These are phyloP conservation scores for Blastobotrys peoriensis DNA, from an alignment of 805 yeast genomes.

Conservation along the genomic window DNA sequence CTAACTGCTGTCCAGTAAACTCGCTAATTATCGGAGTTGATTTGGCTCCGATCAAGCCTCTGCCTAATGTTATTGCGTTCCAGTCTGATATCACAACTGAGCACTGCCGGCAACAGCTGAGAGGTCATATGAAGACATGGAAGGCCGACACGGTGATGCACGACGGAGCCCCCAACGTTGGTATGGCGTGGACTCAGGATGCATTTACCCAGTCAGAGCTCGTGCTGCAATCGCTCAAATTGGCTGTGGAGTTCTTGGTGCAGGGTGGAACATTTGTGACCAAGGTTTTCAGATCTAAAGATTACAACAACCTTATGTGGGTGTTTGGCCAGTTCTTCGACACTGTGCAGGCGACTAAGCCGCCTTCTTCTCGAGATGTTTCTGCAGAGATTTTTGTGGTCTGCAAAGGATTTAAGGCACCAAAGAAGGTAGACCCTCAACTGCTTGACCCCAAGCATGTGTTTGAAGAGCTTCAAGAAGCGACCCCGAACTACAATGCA, in stretches of 20 bases:
- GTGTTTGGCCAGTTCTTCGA: constrained; percentile 93
- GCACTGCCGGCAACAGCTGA: constrained; percentile 87
- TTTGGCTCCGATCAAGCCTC: constrained; percentile 93
- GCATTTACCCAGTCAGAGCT: constrained; percentile 97
- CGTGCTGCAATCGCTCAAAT: constrained; percentile 84
- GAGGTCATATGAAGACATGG: constrained; percentile 98
- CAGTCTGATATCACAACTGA: constrained; percentile 98
- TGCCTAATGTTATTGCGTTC: constrained; percentile 90
- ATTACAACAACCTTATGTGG: constrained; percentile 96
- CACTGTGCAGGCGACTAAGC: constrained; percentile 97
- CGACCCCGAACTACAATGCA: constrained; percentile 64
- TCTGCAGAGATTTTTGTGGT: constrained; percentile 99
- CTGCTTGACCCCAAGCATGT: constrained; percentile 87
- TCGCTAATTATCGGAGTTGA: constrained; percentile 98
- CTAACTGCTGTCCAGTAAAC: constrained; percentile 85
- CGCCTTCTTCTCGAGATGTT: constrained; percentile 97
- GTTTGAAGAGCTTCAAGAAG: constrained; percentile 77
- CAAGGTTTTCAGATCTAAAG: constrained; percentile 96
- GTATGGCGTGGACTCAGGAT: constrained; percentile 99
- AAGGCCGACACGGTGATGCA: constrained; percentile 96
- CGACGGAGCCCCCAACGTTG: constrained; percentile 99
- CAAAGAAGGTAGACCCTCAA: constrained; percentile 89
- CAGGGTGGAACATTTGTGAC: constrained; percentile 96
- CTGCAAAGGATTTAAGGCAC: constrained; percentile 93
- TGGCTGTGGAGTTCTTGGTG: constrained; percentile 87